These are phyloP conservation scores for Wickerhamiella domercqiae DNA, from an alignment of 805 yeast species.

Conservation along the genomic window DNA sequence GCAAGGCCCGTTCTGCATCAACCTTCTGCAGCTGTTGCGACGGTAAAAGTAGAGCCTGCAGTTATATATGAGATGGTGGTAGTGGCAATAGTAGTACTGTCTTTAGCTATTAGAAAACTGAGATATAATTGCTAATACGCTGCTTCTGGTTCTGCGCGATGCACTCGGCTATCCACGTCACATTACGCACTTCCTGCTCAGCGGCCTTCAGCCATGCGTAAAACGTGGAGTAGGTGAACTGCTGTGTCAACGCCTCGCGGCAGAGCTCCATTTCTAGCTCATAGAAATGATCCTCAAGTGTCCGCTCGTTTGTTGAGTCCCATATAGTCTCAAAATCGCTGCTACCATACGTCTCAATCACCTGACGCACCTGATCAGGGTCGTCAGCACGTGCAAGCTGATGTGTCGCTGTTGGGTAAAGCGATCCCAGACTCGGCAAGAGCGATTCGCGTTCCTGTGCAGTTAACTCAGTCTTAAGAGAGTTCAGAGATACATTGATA, in stretches of 20 bases:
- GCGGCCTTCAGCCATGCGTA: slow-evolving; percentile 96
- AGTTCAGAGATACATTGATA: slow-evolving; percentile 80
- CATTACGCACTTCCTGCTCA: slow-evolving; percentile 93
- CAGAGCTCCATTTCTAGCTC: slow-evolving; percentile 83
- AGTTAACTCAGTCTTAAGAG: slow-evolving; percentile 70
- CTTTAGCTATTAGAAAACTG: slow-evolving; percentile 44
- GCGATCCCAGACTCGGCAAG: slow-evolving; percentile 69
- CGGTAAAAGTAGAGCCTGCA: no score
- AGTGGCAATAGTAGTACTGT: no score
- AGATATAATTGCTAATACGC: slow-evolving; percentile 76
- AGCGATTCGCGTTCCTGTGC: slow-evolving; percentile 53
- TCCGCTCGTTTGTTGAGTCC: slow-evolving; percentile 35
- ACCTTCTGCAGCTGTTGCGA: no score
- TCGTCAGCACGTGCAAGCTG: slow-evolving; percentile 68
- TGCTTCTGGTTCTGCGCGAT: slow-evolving; percentile 97
- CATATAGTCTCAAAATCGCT: slow-evolving; percentile 27
- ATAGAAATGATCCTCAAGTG: slow-evolving; percentile 89
- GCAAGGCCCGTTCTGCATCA: no score
- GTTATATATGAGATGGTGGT: no score
- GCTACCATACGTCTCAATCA: slow-evolving; percentile 19
- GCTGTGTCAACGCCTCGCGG: slow-evolving; percentile 89
- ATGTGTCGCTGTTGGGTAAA: slow-evolving; percentile 54
- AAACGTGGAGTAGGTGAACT: slow-evolving; percentile 73
- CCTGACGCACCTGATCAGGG: slow-evolving; percentile 56
- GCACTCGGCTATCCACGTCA: slow-evolving; percentile 99